Percentiles rank a stretch among this genome's conserved stretches.
These are phyloP conservation scores for Kodamaea laetipori DNA, from an alignment of 805 yeast genomes.

Conservation along the genomic window DNA sequence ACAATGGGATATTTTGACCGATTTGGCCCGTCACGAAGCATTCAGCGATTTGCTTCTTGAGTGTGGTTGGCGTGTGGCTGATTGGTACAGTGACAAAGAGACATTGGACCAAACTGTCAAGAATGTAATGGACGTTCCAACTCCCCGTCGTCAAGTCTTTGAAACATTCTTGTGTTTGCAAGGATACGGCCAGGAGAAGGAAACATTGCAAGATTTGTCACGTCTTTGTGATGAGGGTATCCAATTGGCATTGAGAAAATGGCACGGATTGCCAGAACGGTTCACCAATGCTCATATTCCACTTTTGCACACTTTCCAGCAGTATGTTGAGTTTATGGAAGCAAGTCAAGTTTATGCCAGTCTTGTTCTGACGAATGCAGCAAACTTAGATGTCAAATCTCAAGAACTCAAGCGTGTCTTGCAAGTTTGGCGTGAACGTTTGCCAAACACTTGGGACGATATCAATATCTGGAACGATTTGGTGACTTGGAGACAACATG, in stretches of 20 bases:
- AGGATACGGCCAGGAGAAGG: slow-evolving; percentile 89
- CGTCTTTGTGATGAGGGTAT: slow-evolving; percentile 94
- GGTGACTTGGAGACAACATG: slow-evolving; percentile 98
- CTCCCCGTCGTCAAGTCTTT: slow-evolving; percentile 93
- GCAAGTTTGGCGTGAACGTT: slow-evolving; percentile 97
- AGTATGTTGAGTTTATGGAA: slow-evolving; percentile 95
- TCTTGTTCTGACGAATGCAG: slow-evolving; percentile 85
- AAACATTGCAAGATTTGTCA: slow-evolving; percentile 80
- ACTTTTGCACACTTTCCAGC: slow-evolving; percentile 91
- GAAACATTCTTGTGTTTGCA: slow-evolving; percentile 93
- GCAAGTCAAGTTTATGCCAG: slow-evolving; percentile 93
- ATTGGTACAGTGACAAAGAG: slow-evolving; percentile 94
- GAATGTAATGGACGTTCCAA: slow-evolving; percentile 97
- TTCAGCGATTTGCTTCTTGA: slow-evolving; percentile 93
- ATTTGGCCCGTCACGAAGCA: slow-evolving; percentile 96
- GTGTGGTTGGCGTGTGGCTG: slow-evolving; percentile 99
- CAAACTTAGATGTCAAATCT: slow-evolving; percentile 86
- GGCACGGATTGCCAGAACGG: slow-evolving; percentile 86
- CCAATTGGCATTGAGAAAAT: slow-evolving; percentile 84
- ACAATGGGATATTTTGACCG: slow-evolving; percentile 97
- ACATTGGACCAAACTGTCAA: slow-evolving; percentile 92
- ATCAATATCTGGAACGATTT: slow-evolving; percentile 96
- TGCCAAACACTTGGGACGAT: slow-evolving; percentile 97
- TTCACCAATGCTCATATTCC: slow-evolving; percentile 85
- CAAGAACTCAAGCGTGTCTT: slow-evolving; percentile 92